Evolutionary conservation across 768 basidiomycete species (phyloP), one percentile per base, ranked within the genome.

Genomic region (Boletus pseudopeckii): DNA sequence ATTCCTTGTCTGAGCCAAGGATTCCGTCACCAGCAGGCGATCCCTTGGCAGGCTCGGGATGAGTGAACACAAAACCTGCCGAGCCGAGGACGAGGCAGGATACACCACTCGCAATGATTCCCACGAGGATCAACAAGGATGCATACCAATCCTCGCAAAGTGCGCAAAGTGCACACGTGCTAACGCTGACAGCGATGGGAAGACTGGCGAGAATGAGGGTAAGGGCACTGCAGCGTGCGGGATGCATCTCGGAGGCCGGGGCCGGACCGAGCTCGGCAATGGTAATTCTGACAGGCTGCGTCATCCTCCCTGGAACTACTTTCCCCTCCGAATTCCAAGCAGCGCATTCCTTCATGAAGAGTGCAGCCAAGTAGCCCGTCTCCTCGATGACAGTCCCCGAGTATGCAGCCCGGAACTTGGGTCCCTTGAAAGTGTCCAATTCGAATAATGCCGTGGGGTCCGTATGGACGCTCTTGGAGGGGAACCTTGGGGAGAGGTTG

Each of bases 331-430:
- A 48, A 15, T 45, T 24, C 47, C 52, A 57, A 39, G 55, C 4
- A 2, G 45, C 36, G n/a, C 63, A 64, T 47, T 51, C 55, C 7
- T 60, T 52, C 58, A 59, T 47, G 20, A 34, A 86, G 75, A 71
- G 88, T 82, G 41, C 70, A 75, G 22, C 89, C 83, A 63, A 79
- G 66, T 17, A 82, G 72, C 48, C 79, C 74, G 64, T 80, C 75
- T 34, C 70, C 62, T n/a, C 69, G 1, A 71, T 61, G 66, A 55
- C 74, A 77, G 57, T 88, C 66, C 68, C 87, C 77, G 44, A 92
- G 70, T 24, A 82, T 60, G 90, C 84, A 0, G 87, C 82, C 55
- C 89, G 82, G 69, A 80, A 92, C 63, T 89, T 91, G 45, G 88
- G 89, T 1, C 70, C 70, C 11, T 47, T 54, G 43, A 26, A 45